Evolutionary conservation across 1,284 basidiomycete species (phyloP).

Genomic region (Ceratobasidium sp.): DNA sequence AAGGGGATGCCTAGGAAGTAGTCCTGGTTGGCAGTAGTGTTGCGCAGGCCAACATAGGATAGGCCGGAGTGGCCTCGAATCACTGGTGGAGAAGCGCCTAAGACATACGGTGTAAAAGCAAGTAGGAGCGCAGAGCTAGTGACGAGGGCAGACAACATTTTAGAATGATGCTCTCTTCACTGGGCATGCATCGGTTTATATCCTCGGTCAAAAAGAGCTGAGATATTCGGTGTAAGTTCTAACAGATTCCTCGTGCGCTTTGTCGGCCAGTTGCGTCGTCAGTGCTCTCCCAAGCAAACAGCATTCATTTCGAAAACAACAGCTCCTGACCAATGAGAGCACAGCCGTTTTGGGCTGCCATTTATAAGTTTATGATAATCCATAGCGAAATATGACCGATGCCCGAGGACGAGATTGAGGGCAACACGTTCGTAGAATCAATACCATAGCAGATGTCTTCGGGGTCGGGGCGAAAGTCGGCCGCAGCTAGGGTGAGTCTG

Average conservation of each 20-base stretch:
- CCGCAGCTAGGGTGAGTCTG: background rate
- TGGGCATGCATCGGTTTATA: background rate
- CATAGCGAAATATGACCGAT: background rate
- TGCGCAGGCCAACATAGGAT: constrained; percentile 38
- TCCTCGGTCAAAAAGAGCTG: background rate
- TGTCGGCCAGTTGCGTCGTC: background rate
- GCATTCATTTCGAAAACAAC: no score
- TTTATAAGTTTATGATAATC: no score
- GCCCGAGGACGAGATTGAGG: background rate
- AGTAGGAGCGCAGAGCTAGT: background rate
- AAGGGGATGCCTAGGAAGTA: constrained; percentile 46
- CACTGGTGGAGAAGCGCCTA: background rate
- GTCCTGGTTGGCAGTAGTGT: constrained; percentile 41
- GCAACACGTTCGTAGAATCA: background rate
- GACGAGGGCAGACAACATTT: background rate
- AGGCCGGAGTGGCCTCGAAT: constrained; percentile 17
- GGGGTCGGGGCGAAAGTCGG: background rate
- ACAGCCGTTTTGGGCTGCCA: no score
- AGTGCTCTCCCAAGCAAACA: background rate
- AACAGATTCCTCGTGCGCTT: background rate
- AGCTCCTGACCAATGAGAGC: no score
- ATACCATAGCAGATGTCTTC: background rate
- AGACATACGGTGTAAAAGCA: background rate
- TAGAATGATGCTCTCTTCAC: background rate
- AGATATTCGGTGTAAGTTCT: background rate